A percentile compares a stretch with the other conserved stretches of the same genome.
Evolutionary conservation across 208 protist genomes (phyloP).

Genomic region (Leptomonas pyrrhocoris): DNA sequence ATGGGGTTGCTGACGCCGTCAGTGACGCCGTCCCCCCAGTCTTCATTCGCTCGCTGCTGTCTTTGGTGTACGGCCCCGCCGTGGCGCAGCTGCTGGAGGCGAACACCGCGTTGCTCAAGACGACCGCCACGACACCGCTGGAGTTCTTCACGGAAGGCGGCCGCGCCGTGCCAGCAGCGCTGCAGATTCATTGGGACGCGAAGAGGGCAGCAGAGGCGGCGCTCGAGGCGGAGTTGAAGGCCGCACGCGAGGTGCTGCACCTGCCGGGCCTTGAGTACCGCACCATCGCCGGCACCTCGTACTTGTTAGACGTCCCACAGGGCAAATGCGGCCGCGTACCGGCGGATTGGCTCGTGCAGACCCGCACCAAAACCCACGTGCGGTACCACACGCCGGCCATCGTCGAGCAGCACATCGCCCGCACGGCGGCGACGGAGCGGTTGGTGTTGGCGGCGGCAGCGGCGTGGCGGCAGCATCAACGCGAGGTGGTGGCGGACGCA

Average conservation of each 20-base stretch:
- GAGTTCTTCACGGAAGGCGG: constrained; percentile 56
- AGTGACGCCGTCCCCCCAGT: neutral
- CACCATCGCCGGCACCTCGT: constrained; percentile 80
- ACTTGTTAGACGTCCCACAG: constrained; percentile 74
- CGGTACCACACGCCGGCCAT: constrained; percentile 80
- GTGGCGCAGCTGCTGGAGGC: constrained; percentile 40
- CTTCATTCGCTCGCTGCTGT: constrained; percentile 43
- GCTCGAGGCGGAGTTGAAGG: constrained; percentile 69
- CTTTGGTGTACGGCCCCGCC: constrained; percentile 18
- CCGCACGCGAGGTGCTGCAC: constrained; percentile 44
- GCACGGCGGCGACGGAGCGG: constrained; percentile 76
- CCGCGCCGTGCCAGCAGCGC: constrained; percentile 21
- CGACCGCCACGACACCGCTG: constrained; percentile 56
- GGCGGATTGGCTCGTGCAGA: constrained; percentile 72
- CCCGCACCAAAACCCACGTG: constrained; percentile 81
- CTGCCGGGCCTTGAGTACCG: constrained; percentile 77
- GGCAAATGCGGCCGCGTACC: constrained; percentile 55
- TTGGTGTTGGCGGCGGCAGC: constrained; percentile 52
- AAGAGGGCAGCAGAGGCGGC: constrained; percentile 41
- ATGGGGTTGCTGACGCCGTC: neutral
- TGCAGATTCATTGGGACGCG: constrained; percentile 47
- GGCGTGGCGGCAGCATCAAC: constrained; percentile 65
- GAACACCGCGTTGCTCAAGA: constrained; percentile 44
- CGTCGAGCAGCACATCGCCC: constrained; percentile 50
- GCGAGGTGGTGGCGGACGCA: constrained; percentile 26